A percentile compares a stretch with the other conserved stretches of the same genome.
Evolutionary conservation across 179 eudicot species (phyloP).

Genomic region (Amaranthus tricolor): DNA sequence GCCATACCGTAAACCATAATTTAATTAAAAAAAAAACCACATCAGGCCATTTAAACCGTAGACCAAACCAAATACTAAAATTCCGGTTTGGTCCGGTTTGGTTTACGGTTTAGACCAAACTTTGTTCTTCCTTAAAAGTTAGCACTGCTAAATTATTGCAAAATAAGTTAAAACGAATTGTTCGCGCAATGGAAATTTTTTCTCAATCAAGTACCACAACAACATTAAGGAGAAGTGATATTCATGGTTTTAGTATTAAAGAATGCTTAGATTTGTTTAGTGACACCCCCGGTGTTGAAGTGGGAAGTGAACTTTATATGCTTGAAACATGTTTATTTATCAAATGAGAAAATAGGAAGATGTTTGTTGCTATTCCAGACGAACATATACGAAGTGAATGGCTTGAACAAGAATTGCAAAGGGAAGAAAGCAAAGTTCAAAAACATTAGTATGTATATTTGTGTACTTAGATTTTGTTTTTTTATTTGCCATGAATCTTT

Average conservation of each 20-base stretch:
- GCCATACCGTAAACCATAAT: too few species aligned
- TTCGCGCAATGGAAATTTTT: not conserved
- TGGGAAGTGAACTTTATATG: slow-evolving; percentile 5
- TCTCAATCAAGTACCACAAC: not conserved
- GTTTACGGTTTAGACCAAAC: too few species aligned
- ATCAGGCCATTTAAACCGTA: too few species aligned
- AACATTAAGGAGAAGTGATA: not conserved
- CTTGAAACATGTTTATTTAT: not conserved
- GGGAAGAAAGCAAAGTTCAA: not conserved
- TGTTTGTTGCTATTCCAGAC: slow-evolving; percentile 7
- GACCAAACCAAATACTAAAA: too few species aligned
- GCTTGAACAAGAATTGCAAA: slow-evolving; percentile 6
- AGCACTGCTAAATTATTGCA: slow-evolving; percentile 1
- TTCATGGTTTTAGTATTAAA: not conserved
- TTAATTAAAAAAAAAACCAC: too few species aligned
- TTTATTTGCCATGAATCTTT: too few species aligned
- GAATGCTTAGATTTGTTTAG: not conserved
- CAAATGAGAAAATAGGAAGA: slow-evolving; percentile 9
- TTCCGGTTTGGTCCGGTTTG: too few species aligned
- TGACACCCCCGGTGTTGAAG: not conserved
- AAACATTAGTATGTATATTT: too few species aligned
- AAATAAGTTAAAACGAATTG: not conserved
- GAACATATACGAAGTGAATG: slow-evolving; percentile 6
- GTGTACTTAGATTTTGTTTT: too few species aligned
- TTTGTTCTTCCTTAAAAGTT: too few species aligned